Conservation (phyloP, 2,329 filamentous ascomycete species). For the Calonectria leucothoes region DNA sequence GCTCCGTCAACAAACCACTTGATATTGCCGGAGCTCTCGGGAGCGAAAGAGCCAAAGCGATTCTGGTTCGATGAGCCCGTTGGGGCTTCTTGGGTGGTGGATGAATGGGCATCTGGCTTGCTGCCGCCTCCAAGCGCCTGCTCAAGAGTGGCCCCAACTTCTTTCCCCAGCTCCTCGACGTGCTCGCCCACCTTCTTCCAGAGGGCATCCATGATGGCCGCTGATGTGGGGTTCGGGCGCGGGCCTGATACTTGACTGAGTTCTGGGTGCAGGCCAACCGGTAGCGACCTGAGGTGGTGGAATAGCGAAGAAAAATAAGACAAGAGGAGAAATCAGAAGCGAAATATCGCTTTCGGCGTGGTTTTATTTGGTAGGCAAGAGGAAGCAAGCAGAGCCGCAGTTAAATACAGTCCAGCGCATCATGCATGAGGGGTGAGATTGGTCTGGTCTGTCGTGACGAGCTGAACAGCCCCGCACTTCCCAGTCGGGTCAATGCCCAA, state of each 20-base stretch:
- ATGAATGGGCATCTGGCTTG: slow-evolving; percentile 56
- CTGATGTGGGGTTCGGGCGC: neutral
- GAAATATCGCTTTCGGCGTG: neutral
- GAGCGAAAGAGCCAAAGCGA: slow-evolving; percentile 77
- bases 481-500: neutral
- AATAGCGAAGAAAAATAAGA: neutral
- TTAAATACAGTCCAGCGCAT: neutral
- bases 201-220: slow-evolving; percentile 44
- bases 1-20: slow-evolving; percentile 93
- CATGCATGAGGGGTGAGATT: slow-evolving; percentile 15
- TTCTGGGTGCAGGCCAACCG: neutral
- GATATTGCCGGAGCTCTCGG: slow-evolving; percentile 76
- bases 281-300: neutral
- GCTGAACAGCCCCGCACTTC: slow-evolving; percentile 1
- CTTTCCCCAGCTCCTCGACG: slow-evolving; percentile 44
- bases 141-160: slow-evolving; percentile 31
- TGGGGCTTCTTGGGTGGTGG: slow-evolving; percentile 55
- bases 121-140: slow-evolving; percentile 51
- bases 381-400: neutral
- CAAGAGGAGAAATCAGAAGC: neutral
- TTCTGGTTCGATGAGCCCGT: slow-evolving; percentile 55
- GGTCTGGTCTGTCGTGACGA: neutral
- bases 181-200: slow-evolving; percentile 47
- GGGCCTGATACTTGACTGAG: neutral
- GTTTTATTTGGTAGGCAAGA: neutral